Evolutionary conservation across 768 basidiomycete genomes (phyloP).

Genomic region (Suillus brevipes): DNA sequence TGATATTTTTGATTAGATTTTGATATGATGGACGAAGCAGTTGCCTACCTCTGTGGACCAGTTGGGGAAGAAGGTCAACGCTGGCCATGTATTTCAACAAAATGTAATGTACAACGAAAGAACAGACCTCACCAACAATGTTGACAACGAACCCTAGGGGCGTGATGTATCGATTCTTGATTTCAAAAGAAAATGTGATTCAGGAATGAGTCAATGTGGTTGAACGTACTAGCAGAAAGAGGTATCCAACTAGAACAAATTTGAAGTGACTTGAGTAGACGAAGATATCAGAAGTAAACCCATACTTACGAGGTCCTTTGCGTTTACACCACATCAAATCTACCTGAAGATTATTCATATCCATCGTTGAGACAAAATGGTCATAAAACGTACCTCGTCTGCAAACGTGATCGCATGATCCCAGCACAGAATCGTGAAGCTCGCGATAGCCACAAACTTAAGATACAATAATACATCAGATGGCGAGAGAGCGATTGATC

Average conservation of each 20-base stretch:
- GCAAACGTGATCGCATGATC: slow-evolving; percentile 35
- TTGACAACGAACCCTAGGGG: slow-evolving; percentile 59
- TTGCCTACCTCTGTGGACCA: neutral
- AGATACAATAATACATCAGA: neutral
- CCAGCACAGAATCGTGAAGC: slow-evolving; percentile 49
- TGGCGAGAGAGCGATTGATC: neutral
- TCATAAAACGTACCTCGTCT: slow-evolving; percentile 29
- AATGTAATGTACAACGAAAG: neutral
- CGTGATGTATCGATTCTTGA: slow-evolving; percentile 58
- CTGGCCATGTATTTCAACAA: neutral
- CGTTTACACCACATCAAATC: slow-evolving; percentile 37
- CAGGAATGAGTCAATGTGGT: neutral
- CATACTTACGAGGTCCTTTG: slow-evolving; percentile 45
- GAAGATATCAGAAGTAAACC: slow-evolving; percentile 21
- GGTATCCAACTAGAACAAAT: slow-evolving; percentile 27
- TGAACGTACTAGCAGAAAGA: slow-evolving; percentile 36
- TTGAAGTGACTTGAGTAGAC: slow-evolving; percentile 28
- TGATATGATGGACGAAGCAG: neutral
- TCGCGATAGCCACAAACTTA: slow-evolving; percentile 51
- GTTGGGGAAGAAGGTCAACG: neutral
- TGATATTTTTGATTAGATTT: neutral
- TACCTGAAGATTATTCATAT: slow-evolving; percentile 18
- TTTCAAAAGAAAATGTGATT: neutral
- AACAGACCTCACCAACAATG: slow-evolving; percentile 28
- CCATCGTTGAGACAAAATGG: neutral